Evolutionary conservation across 2,329 filamentous ascomycete genomes (phyloP).

Genomic region (Hypomyces rosellus): DNA sequence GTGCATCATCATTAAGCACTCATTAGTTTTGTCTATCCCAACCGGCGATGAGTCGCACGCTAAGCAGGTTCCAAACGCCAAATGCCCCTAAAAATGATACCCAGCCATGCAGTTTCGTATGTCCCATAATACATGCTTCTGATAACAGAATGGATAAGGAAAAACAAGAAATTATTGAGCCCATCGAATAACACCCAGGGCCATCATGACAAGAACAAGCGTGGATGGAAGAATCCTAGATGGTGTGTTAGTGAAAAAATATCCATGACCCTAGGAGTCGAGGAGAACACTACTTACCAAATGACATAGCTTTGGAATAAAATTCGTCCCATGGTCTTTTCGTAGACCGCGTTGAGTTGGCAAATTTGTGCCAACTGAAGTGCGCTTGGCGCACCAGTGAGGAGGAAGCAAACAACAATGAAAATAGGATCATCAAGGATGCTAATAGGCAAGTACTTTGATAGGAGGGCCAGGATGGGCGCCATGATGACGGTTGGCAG

Average conservation of each 20-base stretch:
- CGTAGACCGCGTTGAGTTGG: slow-evolving; percentile 95
- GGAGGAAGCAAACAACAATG: slow-evolving; percentile 92
- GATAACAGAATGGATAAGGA: not conserved
- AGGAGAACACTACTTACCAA: slow-evolving; percentile 58
- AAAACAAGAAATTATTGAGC: slow-evolving; percentile 33
- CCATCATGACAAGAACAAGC: slow-evolving; percentile 80
- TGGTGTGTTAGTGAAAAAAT: slow-evolving; percentile 22
- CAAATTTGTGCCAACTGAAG: slow-evolving; percentile 96
- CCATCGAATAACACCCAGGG: slow-evolving; percentile 91
- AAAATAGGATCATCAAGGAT: slow-evolving; percentile 98
- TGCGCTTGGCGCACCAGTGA: slow-evolving; percentile 88
- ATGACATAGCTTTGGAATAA: slow-evolving; percentile 86
- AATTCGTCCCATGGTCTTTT: slow-evolving; percentile 86
- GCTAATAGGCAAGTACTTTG: slow-evolving; percentile 86
- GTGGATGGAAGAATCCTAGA: slow-evolving; percentile 87
- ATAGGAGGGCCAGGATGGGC: slow-evolving; percentile 75
- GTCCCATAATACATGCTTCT: not conserved
- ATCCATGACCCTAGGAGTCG: not conserved
- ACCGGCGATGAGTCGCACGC: no score
- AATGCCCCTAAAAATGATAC: no score
- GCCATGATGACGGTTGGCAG: slow-evolving; percentile 90
- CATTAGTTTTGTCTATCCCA: no score
- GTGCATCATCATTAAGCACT: no score
- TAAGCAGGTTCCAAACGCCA: no score
- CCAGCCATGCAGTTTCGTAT: no score